These are phyloP conservation scores for Xylaria cubensis DNA, from an alignment of 495 filamentous ascomycete species.

Conservation along the genomic window DNA sequence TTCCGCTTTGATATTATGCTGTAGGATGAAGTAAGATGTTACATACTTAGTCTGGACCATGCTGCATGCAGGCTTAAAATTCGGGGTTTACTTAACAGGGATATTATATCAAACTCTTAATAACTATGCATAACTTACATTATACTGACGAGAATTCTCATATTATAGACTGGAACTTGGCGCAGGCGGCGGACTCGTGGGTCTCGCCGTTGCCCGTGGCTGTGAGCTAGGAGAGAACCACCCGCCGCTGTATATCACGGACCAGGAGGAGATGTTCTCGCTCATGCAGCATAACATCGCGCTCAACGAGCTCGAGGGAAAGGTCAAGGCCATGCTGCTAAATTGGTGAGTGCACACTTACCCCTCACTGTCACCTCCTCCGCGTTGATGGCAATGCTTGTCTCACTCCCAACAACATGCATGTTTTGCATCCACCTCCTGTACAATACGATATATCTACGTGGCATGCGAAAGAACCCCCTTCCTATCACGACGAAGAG, in stretches of 20 bases:
- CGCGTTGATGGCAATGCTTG: neutral
- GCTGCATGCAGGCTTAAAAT: neutral
- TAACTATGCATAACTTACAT: neutral
- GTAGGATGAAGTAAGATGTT: neutral
- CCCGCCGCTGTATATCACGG: constrained; percentile 73
- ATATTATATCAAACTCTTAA: neutral
- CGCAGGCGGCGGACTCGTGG: constrained; percentile 89
- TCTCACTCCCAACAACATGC: neutral
- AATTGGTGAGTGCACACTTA: constrained; percentile 70
- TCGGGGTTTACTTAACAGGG: neutral
- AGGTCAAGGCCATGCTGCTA: constrained; percentile 67
- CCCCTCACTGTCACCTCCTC: neutral
- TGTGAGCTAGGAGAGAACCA: constrained; percentile 49
- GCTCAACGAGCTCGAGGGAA: constrained; percentile 72
- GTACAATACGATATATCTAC: neutral
- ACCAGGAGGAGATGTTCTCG: constrained; percentile 81
- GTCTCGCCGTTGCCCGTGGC: constrained; percentile 69
- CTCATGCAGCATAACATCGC: constrained; percentile 85
- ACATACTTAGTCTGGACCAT: neutral
- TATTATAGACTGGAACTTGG: constrained; percentile 81
- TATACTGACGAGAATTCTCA: neutral
- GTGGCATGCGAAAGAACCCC: neutral
- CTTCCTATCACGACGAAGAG: no score
- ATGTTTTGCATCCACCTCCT: neutral
- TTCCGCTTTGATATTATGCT: neutral